A percentile compares a stretch with the other conserved stretches of the same genome.
Conservation (phyloP, 176 grass and related monocot genomes). For the Cenchrus americanus region DNA sequence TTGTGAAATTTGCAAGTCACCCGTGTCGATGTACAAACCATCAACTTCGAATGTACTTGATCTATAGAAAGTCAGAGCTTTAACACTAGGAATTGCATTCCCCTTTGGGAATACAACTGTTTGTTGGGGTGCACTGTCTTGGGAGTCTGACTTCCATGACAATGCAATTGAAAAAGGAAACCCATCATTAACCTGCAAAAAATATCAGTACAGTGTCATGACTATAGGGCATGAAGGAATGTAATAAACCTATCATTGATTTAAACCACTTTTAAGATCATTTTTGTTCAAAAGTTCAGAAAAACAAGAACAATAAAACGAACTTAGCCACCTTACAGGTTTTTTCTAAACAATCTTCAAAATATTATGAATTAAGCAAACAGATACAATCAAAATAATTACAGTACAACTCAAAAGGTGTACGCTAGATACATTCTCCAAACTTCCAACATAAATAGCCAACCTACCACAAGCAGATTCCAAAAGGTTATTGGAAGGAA, state of each 20-base stretch:
- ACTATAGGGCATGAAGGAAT: not conserved
- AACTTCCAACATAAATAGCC: no score
- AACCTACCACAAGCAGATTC: no score
- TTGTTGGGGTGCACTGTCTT: constrained; percentile 50
- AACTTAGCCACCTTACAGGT: not conserved
- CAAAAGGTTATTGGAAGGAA: no score
- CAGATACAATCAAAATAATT: not conserved
- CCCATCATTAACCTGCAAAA: constrained; percentile 73
- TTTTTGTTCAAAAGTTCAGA: no score
- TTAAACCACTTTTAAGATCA: not conserved
- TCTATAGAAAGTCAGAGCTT: constrained; percentile 65
- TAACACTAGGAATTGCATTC: constrained; percentile 63
- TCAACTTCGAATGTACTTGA: constrained; percentile 73
- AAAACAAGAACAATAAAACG: not conserved
- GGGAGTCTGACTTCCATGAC: constrained; percentile 69
- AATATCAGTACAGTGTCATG: not conserved
- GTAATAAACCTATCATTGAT: not conserved
- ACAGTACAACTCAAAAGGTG: no score
- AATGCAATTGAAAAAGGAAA: constrained; percentile 83
- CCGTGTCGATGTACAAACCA: constrained; percentile 47
- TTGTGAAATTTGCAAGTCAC: constrained; percentile 34
- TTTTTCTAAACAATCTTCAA: not conserved
- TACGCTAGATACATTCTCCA: no score
- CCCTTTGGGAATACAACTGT: constrained; percentile 73
- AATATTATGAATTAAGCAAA: not conserved